Evolutionary conservation across 257 asterid genomes (phyloP).

Genomic region (Capsicum rhomboideum): DNA sequence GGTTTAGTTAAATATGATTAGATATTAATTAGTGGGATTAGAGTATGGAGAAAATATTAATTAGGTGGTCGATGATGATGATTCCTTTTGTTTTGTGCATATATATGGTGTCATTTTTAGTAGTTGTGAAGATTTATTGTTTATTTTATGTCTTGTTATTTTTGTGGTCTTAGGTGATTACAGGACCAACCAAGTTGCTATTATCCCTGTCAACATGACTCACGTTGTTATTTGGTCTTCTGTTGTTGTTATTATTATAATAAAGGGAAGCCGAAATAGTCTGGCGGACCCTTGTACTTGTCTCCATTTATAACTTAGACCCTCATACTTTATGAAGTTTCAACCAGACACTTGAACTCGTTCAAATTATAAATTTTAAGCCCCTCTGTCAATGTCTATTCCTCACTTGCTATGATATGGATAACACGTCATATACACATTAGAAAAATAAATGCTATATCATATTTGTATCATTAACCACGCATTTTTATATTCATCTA

Average conservation of each 20-base stretch:
- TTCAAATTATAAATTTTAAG: too few species aligned
- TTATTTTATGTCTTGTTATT: conserved; percentile 11
- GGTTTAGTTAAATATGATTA: conserved; percentile 25
- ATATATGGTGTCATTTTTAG: conserved; percentile 19
- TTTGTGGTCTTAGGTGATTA: neutral
- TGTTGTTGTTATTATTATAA: neutral
- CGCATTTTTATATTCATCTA: too few species aligned
- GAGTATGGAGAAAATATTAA: conserved; percentile 7
- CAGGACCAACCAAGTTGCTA: neutral
- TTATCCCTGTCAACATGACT: neutral
- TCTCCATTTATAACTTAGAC: too few species aligned
- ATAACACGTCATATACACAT: too few species aligned
- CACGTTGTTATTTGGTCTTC: neutral
- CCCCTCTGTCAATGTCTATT: too few species aligned
- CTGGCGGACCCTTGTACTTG: too few species aligned
- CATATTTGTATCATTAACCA: too few species aligned
- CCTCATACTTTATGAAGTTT: too few species aligned
- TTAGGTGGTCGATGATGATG: conserved; percentile 23
- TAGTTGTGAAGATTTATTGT: conserved; percentile 4
- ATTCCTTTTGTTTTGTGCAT: conserved; percentile 22
- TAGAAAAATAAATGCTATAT: too few species aligned
- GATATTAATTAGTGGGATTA: conserved; percentile 8
- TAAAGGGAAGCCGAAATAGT: too few species aligned
- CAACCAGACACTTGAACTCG: too few species aligned
- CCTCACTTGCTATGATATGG: too few species aligned